Percentiles rank a stretch among this genome's conserved stretches.
These are phyloP conservation scores for Pyracantha coccinea DNA, from an alignment of 331 rosid species.

Conservation along the genomic window DNA sequence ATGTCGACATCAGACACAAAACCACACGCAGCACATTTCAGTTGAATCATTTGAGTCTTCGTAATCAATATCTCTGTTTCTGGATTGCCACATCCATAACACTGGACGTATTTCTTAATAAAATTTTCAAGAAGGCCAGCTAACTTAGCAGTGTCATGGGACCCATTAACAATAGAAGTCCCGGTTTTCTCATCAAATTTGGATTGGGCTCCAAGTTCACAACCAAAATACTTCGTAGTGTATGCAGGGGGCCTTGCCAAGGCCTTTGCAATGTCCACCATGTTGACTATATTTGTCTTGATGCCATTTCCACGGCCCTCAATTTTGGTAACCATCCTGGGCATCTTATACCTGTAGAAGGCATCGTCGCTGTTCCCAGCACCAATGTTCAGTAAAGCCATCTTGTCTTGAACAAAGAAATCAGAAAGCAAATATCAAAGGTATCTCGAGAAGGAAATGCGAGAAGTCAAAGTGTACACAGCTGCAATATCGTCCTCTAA, in stretches of 20 bases:
- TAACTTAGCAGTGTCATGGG: constrained; percentile 59
- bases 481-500: constrained; percentile 7
- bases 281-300: constrained; percentile 58
- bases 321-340: constrained; percentile 61
- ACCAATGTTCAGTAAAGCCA: constrained; percentile 68
- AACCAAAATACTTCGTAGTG: constrained; percentile 62
- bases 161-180: constrained; percentile 55
- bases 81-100: constrained; percentile 65
- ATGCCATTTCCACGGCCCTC: constrained; percentile 76
- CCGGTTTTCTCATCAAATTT: constrained; percentile 68
- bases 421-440: constrained; percentile 4
- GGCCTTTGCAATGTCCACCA: constrained; percentile 69
- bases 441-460: not conserved
- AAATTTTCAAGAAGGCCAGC: constrained; percentile 68
- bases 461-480: too few species aligned
- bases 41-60: constrained; percentile 50
- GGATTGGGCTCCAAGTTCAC: constrained; percentile 72
- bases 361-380: constrained; percentile 63
- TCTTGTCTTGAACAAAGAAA: constrained; percentile 19
- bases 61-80: constrained; percentile 60
- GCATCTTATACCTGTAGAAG: constrained; percentile 76
- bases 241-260: constrained; percentile 63
- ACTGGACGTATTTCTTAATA: constrained; percentile 62
- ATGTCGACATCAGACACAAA: constrained; percentile 62
- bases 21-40: constrained; percentile 74